Evolutionary conservation across 805 yeast genomes (phyloP).

Genomic region (Spathaspora boniae): DNA sequence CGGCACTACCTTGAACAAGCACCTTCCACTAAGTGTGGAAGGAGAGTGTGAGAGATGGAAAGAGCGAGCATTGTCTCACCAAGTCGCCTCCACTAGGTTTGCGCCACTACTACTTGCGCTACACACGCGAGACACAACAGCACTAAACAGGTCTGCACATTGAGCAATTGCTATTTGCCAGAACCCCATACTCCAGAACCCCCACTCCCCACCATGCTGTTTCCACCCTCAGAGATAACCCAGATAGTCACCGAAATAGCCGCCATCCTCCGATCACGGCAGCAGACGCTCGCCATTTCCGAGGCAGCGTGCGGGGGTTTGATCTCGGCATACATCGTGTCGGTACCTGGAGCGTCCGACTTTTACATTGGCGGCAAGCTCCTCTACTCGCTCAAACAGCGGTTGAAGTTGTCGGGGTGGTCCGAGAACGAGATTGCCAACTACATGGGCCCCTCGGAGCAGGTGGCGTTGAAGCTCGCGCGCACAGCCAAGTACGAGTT

Average conservation of each 20-base stretch:
- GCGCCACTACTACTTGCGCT: too few relatives aligned
- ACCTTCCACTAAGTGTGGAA: too few relatives aligned
- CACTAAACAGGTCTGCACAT: not conserved
- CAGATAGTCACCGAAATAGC: conserved; percentile 57
- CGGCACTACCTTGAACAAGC: too few relatives aligned
- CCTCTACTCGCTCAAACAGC: conserved; percentile 71
- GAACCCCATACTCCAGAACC: not conserved
- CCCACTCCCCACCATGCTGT: conserved; percentile 18
- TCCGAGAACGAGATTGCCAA: conserved; percentile 59
- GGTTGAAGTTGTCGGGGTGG: conserved; percentile 79
- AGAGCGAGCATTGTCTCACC: not conserved
- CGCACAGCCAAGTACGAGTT: conserved; percentile 75
- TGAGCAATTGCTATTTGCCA: not conserved
- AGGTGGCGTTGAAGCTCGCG: conserved; percentile 72
- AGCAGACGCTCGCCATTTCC: conserved; percentile 71
- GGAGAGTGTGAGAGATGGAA: not conserved
- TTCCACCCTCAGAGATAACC: conserved; percentile 60
- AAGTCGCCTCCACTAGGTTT: too few relatives aligned
- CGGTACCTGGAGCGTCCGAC: conserved; percentile 81
- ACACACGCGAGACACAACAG: too few relatives aligned
- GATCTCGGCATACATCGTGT: conserved; percentile 72
- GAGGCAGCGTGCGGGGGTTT: conserved; percentile 93
- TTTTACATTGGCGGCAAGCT: conserved; percentile 84
- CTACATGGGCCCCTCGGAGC: conserved; percentile 81
- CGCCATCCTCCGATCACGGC: conserved; percentile 44